Conservation (phyloP, 495 filamentous ascomycete genomes). For the Endocarpon pusillum region DNA sequence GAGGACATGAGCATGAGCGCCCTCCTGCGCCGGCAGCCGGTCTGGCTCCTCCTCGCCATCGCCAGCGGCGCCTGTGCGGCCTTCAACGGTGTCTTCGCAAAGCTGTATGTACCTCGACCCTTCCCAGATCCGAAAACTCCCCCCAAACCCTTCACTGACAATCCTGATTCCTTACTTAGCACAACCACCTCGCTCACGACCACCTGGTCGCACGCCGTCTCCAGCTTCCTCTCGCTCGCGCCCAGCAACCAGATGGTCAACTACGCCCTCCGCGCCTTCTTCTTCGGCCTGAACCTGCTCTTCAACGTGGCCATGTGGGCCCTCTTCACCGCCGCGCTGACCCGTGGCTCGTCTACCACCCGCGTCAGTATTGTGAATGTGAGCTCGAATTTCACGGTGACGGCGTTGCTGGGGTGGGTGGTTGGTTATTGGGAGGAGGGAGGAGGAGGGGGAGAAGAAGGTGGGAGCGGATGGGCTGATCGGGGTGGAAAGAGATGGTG, state of each 20-base stretch:
- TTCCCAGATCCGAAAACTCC: not conserved
- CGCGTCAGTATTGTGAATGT: slow-evolving; percentile 91
- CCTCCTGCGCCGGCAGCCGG: slow-evolving; percentile 3
- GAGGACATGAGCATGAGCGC: no score
- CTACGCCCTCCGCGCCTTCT: slow-evolving; percentile 19
- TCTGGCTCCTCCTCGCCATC: slow-evolving; percentile 69
- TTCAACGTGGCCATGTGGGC: slow-evolving; percentile 96
- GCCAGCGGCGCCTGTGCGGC: slow-evolving; percentile 81
- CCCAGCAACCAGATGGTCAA: slow-evolving; percentile 6
- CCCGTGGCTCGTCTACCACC: slow-evolving; percentile 65
- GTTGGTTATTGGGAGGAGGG: slow-evolving; percentile 76
- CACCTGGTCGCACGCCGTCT: slow-evolving; percentile 44
- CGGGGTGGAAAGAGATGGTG: not conserved
- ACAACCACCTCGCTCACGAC: slow-evolving; percentile 76
- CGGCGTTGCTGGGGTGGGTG: slow-evolving; percentile 62
- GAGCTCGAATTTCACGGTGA: slow-evolving; percentile 78
- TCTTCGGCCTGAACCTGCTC: slow-evolving; percentile 72
- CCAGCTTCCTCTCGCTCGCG: slow-evolving; percentile 33
- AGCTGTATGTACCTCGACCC: slow-evolving; percentile 45
- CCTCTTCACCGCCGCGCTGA: slow-evolving; percentile 65
- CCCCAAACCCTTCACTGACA: slow-evolving; percentile 1
- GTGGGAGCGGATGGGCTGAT: not conserved
- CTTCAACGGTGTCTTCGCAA: slow-evolving; percentile 91
- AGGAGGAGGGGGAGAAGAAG: slow-evolving; percentile 26
- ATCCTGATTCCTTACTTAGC: slow-evolving; percentile 20